Evolutionary conservation across 208 protist genomes (phyloP).

Genomic region (Leishmania arabica): DNA sequence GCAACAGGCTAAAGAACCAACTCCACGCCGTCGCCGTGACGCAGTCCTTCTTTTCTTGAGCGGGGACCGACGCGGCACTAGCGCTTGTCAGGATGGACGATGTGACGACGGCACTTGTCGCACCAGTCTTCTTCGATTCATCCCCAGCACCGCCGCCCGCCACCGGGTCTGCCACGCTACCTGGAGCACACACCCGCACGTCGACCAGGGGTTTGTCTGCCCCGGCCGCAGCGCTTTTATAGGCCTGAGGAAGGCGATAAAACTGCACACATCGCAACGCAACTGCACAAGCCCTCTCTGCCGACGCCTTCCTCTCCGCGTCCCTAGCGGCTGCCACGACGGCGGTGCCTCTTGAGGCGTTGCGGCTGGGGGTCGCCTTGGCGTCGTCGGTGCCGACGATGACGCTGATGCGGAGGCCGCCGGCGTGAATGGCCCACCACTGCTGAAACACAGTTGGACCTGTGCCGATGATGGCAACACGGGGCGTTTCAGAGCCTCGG

Average conservation of each 20-base stretch:
- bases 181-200: conserved; percentile 8
- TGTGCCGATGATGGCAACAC: conserved; percentile 26
- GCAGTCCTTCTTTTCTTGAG: not conserved
- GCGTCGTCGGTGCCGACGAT: conserved; percentile 27
- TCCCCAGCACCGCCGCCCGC: not conserved
- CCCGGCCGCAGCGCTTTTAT: not conserved
- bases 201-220: not conserved
- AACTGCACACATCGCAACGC: conserved; percentile 23
- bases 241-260: not conserved
- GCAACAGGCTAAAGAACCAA: conserved; percentile 18
- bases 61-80: not conserved
- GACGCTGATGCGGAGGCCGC: conserved; percentile 22
- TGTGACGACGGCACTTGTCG: not conserved
- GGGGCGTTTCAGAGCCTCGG: conserved; percentile 13
- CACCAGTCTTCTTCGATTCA: not conserved
- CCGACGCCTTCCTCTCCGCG: conserved; percentile 9
- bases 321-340: not conserved
- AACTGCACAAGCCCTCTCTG: conserved; percentile 21
- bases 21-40: conserved; percentile 28
- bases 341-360: not conserved
- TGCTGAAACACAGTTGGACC: conserved; percentile 1
- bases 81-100: not conserved
- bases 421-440: conserved; percentile 28
- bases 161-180: not conserved
- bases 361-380: not conserved